Evolutionary conservation across 108 stramenopile genomes (phyloP).

Genomic region (Bacterosira constricta): DNA sequence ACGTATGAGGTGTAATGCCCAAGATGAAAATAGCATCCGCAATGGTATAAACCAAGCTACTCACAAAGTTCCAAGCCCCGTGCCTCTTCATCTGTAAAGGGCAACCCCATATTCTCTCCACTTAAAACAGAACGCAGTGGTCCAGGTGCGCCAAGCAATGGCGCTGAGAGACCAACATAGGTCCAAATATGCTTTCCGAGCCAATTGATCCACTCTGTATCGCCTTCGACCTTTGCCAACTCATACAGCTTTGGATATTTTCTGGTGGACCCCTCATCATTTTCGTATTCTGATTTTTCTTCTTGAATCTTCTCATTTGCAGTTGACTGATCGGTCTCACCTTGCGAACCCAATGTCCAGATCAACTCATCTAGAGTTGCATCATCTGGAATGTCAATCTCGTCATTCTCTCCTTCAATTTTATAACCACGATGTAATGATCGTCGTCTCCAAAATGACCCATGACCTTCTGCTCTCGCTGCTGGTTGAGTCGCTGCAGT

Average conservation of each 20-base stretch:
- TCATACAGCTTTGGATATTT: conserved; percentile 64
- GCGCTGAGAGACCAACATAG: conserved; percentile 82
- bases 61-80: conserved; percentile 78
- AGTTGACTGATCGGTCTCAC: background rate
- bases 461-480: background rate
- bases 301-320: background rate
- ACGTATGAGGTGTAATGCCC: background rate
- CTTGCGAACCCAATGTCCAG: background rate
- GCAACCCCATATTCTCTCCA: conserved; percentile 92
- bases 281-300: conserved; percentile 2
- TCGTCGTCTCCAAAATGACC: conserved; percentile 39
- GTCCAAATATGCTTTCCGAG: conserved; percentile 78
- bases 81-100: conserved; percentile 74
- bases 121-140: conserved; percentile 82
- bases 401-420: conserved; percentile 14
- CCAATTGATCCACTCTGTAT: conserved; percentile 81
- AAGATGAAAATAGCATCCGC: background rate
- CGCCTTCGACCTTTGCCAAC: conserved; percentile 75
- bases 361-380: background rate
- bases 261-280: conserved; percentile 18
- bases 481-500: conserved; percentile 20
- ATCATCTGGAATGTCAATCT: background rate
- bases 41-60: too few relatives aligned
- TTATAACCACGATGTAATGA: conserved; percentile 14
- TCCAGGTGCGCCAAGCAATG: conserved; percentile 81